Conservation (phyloP, 768 basidiomycete genomes). For the Russula sp. region DNA sequence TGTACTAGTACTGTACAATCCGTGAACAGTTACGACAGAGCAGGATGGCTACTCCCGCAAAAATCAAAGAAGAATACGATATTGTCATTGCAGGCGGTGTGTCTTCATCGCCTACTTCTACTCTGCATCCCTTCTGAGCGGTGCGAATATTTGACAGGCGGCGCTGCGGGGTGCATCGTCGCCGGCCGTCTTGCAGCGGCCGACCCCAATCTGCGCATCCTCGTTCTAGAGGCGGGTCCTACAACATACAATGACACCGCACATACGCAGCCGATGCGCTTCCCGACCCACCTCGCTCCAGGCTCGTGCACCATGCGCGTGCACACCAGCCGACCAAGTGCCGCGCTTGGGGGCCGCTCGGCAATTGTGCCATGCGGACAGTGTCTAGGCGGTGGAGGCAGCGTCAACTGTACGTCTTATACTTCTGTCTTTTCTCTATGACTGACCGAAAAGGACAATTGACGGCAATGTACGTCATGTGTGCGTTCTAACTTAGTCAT, state of each 20-base stretch:
- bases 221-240: constrained; percentile 55
- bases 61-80: constrained; percentile 32
- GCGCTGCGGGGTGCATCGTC: constrained; percentile 50
- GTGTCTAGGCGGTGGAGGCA: constrained; percentile 57
- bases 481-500: background rate
- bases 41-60: constrained; percentile 2
- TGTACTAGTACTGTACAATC: background rate
- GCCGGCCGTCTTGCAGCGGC: constrained; percentile 51
- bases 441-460: background rate
- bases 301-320: constrained; percentile 40
- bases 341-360: constrained; percentile 41
- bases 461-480: background rate
- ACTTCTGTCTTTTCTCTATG: background rate
- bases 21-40: background rate
- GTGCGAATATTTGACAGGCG: constrained; percentile 30
- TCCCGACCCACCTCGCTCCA: constrained; percentile 37
- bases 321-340: constrained; percentile 37
- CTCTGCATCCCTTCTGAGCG: background rate
- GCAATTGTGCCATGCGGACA: constrained; percentile 41
- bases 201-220: constrained; percentile 49
- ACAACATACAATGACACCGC: constrained; percentile 40
- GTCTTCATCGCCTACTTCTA: background rate
- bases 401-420: constrained; percentile 42
- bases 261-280: constrained; percentile 53
- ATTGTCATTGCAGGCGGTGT: constrained; percentile 56